Conservation (phyloP, 1,284 basidiomycete genomes). For the Psilocybe mexicana region DNA sequence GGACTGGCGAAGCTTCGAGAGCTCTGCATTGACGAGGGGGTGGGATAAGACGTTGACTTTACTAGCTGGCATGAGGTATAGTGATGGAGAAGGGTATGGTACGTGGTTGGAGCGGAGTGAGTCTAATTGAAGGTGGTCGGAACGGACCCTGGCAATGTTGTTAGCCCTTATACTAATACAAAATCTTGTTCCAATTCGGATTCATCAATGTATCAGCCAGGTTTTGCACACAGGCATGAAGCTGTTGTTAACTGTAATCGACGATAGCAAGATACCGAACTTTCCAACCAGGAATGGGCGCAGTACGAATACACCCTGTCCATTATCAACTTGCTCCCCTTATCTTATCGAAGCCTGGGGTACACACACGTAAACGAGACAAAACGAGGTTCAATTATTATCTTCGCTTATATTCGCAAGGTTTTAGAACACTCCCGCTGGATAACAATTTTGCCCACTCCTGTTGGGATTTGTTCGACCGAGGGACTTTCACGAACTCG, state of each 20-base stretch:
- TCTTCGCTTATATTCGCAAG: constrained; percentile 96
- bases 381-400: constrained; percentile 37
- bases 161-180: background rate
- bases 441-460: constrained; percentile 66
- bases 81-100: background rate
- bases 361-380: background rate
- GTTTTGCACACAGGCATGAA: no score
- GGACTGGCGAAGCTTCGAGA: constrained; percentile 68
- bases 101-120: background rate
- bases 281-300: background rate
- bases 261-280: background rate
- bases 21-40: constrained; percentile 70
- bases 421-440: constrained; percentile 73
- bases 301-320: background rate
- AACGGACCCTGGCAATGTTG: background rate
- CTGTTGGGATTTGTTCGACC: constrained; percentile 49
- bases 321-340: background rate
- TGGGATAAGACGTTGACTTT: constrained; percentile 63
- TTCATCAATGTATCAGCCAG: constrained; percentile 2
- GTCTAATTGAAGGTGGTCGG: background rate
- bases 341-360: background rate
- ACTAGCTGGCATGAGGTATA: constrained; percentile 8
- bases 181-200: background rate
- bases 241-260: background rate
- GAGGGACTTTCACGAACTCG: constrained; percentile 73